Percentiles rank a stretch among this genome's conserved stretches.
Conservation (phyloP, 1,139 yeast species). For the Saccharomyces hybrid region DNA sequence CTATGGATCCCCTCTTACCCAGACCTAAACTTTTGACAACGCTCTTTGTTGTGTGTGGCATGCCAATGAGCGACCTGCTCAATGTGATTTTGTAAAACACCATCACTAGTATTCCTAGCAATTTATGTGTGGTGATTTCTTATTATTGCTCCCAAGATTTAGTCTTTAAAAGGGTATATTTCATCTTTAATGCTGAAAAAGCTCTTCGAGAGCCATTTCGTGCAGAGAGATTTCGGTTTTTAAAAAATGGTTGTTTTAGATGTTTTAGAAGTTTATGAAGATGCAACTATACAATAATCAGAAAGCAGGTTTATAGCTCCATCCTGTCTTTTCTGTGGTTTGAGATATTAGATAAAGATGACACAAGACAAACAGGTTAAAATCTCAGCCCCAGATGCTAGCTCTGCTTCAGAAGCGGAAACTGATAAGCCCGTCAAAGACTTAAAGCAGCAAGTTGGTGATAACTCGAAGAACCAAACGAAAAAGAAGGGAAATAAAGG, state of each 20-base stretch:
- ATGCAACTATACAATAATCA: no score
- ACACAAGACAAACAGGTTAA: not conserved
- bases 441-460: not conserved
- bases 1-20: conserved; percentile 61
- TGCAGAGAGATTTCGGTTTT: no score
- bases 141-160: no score
- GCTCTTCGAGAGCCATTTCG: no score
- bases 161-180: not conserved
- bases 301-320: no score
- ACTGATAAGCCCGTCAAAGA: not conserved
- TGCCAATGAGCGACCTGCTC: conserved; percentile 74
- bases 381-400: not conserved
- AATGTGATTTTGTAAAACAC: conserved; percentile 62
- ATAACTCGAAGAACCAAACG: not conserved
- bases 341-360: no score
- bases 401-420: not conserved
- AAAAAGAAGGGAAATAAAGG: conserved; percentile 9
- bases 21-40: conserved; percentile 72
- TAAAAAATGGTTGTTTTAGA: no score
- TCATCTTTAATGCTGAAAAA: not conserved
- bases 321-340: no score
- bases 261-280: no score
- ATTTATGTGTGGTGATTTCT: not conserved
- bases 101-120: conserved; percentile 28
- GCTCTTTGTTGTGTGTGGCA: conserved; percentile 60